Conservation (phyloP, 2,329 filamentous ascomycete genomes). For the Coniochaeta sp. region DNA sequence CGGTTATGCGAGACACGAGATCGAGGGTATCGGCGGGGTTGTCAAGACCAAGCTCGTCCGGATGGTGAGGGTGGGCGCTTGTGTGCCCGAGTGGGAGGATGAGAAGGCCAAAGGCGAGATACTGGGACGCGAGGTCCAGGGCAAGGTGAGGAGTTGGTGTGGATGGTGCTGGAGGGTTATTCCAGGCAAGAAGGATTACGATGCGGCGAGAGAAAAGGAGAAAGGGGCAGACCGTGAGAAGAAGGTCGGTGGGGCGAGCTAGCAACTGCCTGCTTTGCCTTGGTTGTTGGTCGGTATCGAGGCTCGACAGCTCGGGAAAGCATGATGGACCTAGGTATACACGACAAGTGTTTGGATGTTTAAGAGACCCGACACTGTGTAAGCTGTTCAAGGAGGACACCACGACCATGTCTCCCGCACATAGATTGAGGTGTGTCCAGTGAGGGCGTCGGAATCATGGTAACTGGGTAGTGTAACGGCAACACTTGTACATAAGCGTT, state of each 20-base stretch:
- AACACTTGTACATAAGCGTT: too few species aligned
- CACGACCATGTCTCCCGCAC: too few species aligned
- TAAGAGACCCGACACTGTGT: too few species aligned
- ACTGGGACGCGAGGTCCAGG: slow-evolving; percentile 62
- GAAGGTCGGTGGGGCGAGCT: background rate
- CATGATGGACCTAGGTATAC: too few species aligned
- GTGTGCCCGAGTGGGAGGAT: slow-evolving; percentile 79
- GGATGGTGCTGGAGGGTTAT: slow-evolving; percentile 83
- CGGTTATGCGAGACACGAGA: slow-evolving; percentile 80
- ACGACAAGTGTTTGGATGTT: too few species aligned
- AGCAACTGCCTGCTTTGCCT: background rate
- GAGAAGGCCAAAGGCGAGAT: slow-evolving; percentile 60
- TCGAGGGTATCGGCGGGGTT: slow-evolving; percentile 82
- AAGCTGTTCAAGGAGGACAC: too few species aligned
- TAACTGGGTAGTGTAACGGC: too few species aligned
- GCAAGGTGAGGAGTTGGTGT: slow-evolving; percentile 73
- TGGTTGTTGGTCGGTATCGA: background rate
- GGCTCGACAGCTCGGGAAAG: too few species aligned
- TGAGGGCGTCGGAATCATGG: too few species aligned
- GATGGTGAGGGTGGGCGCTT: slow-evolving; percentile 72
- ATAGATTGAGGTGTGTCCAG: too few species aligned
- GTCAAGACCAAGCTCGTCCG: slow-evolving; percentile 85
- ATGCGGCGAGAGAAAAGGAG: slow-evolving; percentile 13
- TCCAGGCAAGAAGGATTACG: slow-evolving; percentile 43
- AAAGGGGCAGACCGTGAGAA: background rate